These are phyloP conservation scores for Acer yangbiense DNA, from an alignment of 345 rosid species.

Conservation along the genomic window DNA sequence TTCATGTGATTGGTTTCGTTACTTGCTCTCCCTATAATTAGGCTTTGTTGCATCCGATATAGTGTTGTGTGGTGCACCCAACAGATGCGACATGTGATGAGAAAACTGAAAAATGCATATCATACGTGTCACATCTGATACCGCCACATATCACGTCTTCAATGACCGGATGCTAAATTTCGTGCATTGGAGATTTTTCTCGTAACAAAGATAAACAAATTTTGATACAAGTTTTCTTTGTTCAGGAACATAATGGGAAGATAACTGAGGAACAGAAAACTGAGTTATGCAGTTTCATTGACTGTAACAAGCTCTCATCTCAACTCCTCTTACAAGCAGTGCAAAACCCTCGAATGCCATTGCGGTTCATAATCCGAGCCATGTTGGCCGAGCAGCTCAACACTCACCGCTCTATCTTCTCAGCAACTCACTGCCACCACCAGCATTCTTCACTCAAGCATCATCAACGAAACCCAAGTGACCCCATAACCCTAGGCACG, in stretches of 20 bases:
- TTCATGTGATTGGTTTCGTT: too few species aligned
- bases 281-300: slow-evolving; percentile 60
- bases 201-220: too few species aligned
- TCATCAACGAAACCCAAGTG: slow-evolving; percentile 3
- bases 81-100: too few species aligned
- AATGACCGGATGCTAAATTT: too few species aligned
- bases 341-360: slow-evolving; percentile 80
- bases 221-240: too few species aligned
- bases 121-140: too few species aligned
- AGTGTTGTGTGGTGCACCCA: too few species aligned
- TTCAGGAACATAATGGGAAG: slow-evolving; percentile 55
- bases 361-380: slow-evolving; percentile 77
- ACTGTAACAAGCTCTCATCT: slow-evolving; percentile 76
- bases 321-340: slow-evolving; percentile 68
- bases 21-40: too few species aligned
- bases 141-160: too few species aligned
- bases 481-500: slow-evolving; percentile 55
- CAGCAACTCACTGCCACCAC: slow-evolving; percentile 16
- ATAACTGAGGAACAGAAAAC: slow-evolving; percentile 65
- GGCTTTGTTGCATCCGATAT: too few species aligned
- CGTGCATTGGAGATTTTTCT: too few species aligned
- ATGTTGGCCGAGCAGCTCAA: slow-evolving; percentile 83
- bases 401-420: slow-evolving; percentile 61
- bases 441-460: neutral
- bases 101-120: too few species aligned